phyloP scores from a whole-genome alignment of 2,329 filamentous ascomycete species.

The Calonectria ilicicola region DNA sequence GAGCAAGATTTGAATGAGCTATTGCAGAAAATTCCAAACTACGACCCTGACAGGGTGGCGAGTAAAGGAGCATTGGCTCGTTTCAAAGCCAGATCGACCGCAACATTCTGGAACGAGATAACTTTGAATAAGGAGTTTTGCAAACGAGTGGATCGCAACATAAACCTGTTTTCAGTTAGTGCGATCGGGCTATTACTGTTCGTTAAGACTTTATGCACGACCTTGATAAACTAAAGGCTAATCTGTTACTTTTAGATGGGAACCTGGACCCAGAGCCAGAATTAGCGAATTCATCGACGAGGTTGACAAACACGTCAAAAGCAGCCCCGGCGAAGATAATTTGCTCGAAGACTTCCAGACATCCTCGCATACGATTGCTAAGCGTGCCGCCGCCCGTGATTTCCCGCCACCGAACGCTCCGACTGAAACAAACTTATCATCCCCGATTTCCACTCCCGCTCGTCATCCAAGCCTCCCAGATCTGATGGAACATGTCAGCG shows the following conservation, averaged over 20 bases:
- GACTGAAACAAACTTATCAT: not conserved
- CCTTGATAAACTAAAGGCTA: not conserved
- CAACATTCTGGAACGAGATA: not conserved
- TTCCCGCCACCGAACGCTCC: not conserved
- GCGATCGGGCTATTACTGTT: not conserved
- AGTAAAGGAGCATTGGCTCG: not conserved
- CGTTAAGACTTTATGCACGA: too few species aligned
- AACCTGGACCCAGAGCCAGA: not conserved
- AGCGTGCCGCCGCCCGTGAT: not conserved
- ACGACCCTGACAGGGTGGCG: not conserved
- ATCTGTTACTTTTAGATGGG: not conserved
- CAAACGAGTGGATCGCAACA: slow-evolving; percentile 1
- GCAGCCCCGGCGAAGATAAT: not conserved
- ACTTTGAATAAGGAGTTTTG: not conserved
- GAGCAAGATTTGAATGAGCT: not conserved
- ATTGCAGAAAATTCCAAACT: not conserved
- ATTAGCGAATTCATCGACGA: not conserved
- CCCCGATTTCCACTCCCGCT: not conserved
- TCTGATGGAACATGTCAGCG: not conserved
- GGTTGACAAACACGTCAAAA: not conserved
- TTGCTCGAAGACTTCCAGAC: not conserved
- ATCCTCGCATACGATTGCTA: not conserved
- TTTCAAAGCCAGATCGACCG: not conserved
- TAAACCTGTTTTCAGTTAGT: not conserved
- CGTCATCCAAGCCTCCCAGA: not conserved